A percentile compares a stretch with the other conserved stretches of the same genome.
These are phyloP conservation scores for Aspergillus ochraceoroseus DNA, from an alignment of 2,329 filamentous ascomycete genomes.

Conservation along the genomic window DNA sequence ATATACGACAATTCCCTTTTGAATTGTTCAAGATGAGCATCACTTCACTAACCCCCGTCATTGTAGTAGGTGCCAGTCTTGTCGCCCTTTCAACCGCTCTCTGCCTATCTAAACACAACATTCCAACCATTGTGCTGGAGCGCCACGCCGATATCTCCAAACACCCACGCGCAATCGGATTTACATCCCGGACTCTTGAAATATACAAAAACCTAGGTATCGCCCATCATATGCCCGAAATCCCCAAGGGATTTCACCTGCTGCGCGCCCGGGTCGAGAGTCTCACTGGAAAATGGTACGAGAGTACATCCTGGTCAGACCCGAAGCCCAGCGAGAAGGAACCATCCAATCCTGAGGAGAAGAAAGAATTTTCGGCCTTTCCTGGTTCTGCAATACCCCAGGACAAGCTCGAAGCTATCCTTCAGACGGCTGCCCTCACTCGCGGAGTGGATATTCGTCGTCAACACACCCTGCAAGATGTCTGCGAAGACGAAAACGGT, in stretches of 20 bases:
- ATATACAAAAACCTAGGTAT: conserved; percentile 31
- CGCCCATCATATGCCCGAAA: conserved; percentile 21
- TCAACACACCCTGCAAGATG: conserved; percentile 6
- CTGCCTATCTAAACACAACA: conserved; percentile 31
- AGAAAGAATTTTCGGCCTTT: conserved; percentile 22
- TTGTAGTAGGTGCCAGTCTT: conserved; percentile 41
- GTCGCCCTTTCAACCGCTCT: conserved; percentile 41
- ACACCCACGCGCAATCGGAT: conserved; percentile 39
- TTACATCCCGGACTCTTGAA: conserved; percentile 41
- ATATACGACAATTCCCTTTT: too few relatives aligned
- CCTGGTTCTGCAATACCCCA: conserved; percentile 35
- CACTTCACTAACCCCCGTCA: conserved; percentile 17
- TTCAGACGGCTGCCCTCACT: conserved; percentile 32
- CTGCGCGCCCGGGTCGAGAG: conserved; percentile 23
- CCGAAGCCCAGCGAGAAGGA: neutral
- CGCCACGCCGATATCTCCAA: conserved; percentile 33
- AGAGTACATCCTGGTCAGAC: conserved; percentile 20
- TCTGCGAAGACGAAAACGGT: too few relatives aligned
- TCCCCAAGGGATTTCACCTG: conserved; percentile 19
- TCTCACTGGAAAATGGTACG: conserved; percentile 20
- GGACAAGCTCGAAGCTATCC: conserved; percentile 41
- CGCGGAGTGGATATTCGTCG: conserved; percentile 35
- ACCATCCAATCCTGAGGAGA: neutral
- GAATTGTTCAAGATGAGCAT: neutral
- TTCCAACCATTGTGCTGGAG: conserved; percentile 38